phyloP scores from a whole-genome alignment of 805 yeast species.

The Candida methanosorbosa region DNA sequence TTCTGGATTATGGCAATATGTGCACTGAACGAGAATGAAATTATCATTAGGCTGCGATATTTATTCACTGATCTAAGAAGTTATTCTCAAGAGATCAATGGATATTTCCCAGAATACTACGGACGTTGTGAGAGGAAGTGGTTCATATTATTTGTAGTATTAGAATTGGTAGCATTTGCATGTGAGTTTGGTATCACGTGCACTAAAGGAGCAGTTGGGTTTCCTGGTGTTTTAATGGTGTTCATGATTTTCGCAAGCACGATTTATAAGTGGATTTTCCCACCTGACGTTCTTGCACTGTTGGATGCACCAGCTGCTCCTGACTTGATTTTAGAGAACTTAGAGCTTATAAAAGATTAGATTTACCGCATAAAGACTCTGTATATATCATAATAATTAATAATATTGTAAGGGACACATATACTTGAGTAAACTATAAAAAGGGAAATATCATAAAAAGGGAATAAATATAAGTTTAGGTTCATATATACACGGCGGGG shows the following conservation, averaged over 20 bases:
- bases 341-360: too few species aligned
- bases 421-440: too few species aligned
- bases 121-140: constrained; percentile 30
- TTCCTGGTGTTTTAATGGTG: constrained; percentile 75
- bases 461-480: too few species aligned
- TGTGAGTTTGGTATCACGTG: constrained; percentile 81
- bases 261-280: constrained; percentile 55
- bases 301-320: constrained; percentile 45
- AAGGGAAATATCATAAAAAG: too few species aligned
- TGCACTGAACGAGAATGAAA: constrained; percentile 61
- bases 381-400: too few species aligned
- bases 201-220: constrained; percentile 89
- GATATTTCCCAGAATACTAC: constrained; percentile 12
- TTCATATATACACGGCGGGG: too few species aligned
- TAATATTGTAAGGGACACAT: too few species aligned
- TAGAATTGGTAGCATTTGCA: constrained; percentile 61
- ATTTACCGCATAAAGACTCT: too few species aligned
- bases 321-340: constrained; percentile 21
- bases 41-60: constrained; percentile 54
- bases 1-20: constrained; percentile 90
- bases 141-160: constrained; percentile 44
- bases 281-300: constrained; percentile 45
- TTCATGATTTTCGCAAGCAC: constrained; percentile 54
- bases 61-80: constrained; percentile 49
- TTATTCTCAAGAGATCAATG: constrained; percentile 2